These are phyloP conservation scores for Cyclotella baltica DNA, from an alignment of 108 stramenopile species.

Conservation along the genomic window DNA sequence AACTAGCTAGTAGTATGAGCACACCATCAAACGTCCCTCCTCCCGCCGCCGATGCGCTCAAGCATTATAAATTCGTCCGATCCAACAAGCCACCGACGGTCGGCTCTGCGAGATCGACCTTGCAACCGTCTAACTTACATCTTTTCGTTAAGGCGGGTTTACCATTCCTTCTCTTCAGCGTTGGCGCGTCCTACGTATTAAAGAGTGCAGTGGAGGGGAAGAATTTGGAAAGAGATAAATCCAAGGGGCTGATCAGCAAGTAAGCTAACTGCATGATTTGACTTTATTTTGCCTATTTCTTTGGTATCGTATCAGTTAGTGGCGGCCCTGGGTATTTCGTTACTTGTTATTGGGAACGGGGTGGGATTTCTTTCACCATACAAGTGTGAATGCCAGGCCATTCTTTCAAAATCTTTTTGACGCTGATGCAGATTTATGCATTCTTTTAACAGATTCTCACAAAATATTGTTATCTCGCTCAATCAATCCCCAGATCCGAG, in stretches of 20 bases:
- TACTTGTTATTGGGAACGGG: too few relatives aligned
- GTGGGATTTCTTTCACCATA: too few relatives aligned
- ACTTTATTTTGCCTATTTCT: not conserved
- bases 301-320: too few relatives aligned
- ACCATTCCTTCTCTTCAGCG: constrained; percentile 83
- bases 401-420: too few relatives aligned
- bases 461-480: too few relatives aligned
- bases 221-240: constrained; percentile 79
- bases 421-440: too few relatives aligned
- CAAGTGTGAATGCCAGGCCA: too few relatives aligned
- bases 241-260: constrained; percentile 77
- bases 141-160: constrained; percentile 78
- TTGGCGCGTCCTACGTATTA: constrained; percentile 80
- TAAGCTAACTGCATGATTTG: constrained; percentile 26
- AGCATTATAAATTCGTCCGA: constrained; percentile 40
- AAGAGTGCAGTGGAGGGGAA: constrained; percentile 87
- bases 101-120: constrained; percentile 4
- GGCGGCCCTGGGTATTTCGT: too few relatives aligned
- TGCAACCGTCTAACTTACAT: constrained; percentile 55
- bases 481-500: too few relatives aligned
- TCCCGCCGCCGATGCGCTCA: not conserved
- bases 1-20: not conserved
- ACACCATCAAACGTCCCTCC: not conserved
- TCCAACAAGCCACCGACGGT: constrained; percentile 8
- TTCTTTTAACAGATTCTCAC: too few relatives aligned